These are phyloP conservation scores for Salix arbutifolia DNA, from an alignment of 345 rosid genomes.

Conservation along the genomic window DNA sequence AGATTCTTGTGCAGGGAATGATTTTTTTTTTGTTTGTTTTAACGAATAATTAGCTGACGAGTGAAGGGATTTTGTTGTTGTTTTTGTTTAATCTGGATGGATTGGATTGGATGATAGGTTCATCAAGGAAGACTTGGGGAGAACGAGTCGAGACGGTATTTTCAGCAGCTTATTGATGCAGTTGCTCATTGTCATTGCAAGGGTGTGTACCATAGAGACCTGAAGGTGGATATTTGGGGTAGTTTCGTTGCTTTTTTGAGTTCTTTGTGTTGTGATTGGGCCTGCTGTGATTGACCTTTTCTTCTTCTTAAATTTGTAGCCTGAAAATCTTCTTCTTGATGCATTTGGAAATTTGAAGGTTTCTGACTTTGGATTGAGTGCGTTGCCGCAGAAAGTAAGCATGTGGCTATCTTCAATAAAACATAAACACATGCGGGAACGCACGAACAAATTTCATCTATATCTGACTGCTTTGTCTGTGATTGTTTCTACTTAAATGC, in stretches of 20 bases:
- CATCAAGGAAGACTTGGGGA: slow-evolving; percentile 65
- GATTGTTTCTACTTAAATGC: slow-evolving; percentile 10
- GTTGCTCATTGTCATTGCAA: slow-evolving; percentile 79
- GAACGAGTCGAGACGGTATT: slow-evolving; percentile 65
- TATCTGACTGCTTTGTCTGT: not conserved
- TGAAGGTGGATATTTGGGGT: slow-evolving; percentile 47
- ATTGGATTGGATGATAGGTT: slow-evolving; percentile 35
- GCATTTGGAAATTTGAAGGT: slow-evolving; percentile 59
- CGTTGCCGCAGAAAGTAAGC: slow-evolving; percentile 57
- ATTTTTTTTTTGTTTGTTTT: too few relatives aligned
- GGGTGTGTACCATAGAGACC: slow-evolving; percentile 91
- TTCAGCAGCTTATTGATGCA: slow-evolving; percentile 93
- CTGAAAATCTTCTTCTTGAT: slow-evolving; percentile 76
- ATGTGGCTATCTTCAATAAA: not conserved
- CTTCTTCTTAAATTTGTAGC: slow-evolving; percentile 32
- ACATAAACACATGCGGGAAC: too few relatives aligned
- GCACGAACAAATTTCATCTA: not conserved
- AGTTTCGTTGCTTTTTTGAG: slow-evolving; percentile 1
- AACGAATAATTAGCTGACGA: not conserved
- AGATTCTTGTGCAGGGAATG: not conserved
- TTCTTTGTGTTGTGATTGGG: slow-evolving; percentile 6
- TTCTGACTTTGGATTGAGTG: slow-evolving; percentile 81
- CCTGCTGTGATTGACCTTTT: slow-evolving; percentile 14
- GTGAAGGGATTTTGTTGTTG: not conserved
- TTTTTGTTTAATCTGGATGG: not conserved